Evolutionary conservation across 441 rosid species (phyloP), one percentile per base, ranked within the genome.

Genomic region (Gossypium davidsonii): DNA sequence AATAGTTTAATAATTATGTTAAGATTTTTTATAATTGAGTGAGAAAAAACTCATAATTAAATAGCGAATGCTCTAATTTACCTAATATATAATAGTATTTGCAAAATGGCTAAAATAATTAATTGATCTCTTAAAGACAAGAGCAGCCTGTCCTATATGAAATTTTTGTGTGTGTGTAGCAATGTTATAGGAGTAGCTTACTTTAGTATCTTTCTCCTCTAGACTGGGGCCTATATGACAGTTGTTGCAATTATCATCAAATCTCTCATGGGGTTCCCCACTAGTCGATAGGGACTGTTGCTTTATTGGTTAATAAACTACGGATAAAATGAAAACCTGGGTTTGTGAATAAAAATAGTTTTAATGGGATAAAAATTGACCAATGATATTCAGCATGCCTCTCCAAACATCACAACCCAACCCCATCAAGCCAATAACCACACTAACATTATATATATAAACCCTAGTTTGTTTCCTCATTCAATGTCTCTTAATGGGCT

Each of bases 241-340:
- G 80, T 79, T 79, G 81, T 72, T 78, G 63, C 77, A 46, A 71
- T 71, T 58, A 71, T 73, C 37, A 31, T 15, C 72, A 78, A 44
- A 75, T 81, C 75, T 73, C 75, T 73, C 78, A 59, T 64, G 72
- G 48, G 44, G 72, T 73, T 81, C 65, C 74, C 74, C 82, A 76
- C 81, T 58, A 51, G 39, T 25, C 75, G 84, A 81, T 77, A 63
- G 73, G 55, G 81, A 79, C 84, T 73, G 60, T 55, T 20, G 14
- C 28, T 20, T 55, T 55, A 8, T 7, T 20, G 60, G 49, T 31
- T 63, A 62, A 59, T 49, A 23, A 69, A 34, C 14, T 15, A 31
- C 11, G 71, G 10, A 48, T 67, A 48, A 6, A 67, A 23, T 21
- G 37, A 5, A 67, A 49, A 28, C 34, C 39, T 34, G 39, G 39